phyloP scores from a whole-genome alignment of 2,329 filamentous ascomycete genomes.

The Botrytis fabae region DNA sequence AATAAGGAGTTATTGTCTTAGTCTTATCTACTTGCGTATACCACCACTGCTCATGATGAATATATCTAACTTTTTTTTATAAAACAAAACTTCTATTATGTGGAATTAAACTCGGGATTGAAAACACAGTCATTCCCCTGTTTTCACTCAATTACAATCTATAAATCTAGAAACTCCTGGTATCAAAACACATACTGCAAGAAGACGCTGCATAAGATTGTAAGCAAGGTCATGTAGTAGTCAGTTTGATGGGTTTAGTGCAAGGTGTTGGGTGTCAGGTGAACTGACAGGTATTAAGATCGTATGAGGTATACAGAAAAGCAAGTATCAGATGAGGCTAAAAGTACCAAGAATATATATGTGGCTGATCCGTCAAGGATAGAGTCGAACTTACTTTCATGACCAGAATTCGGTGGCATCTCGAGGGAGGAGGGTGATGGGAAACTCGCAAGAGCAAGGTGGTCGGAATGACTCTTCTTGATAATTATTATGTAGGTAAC shows the following conservation, averaged over 20 bases:
- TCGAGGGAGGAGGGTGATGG: no score
- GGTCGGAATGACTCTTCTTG: not conserved
- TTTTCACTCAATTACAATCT: not conserved
- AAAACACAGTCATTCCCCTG: fast-evolving
- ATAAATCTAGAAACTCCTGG: not conserved
- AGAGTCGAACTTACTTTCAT: not conserved
- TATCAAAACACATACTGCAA: not conserved
- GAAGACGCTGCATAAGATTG: not conserved
- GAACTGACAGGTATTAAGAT: not conserved
- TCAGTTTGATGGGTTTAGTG: not conserved
- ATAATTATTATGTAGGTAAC: fast-evolving
- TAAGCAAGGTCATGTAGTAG: not conserved
- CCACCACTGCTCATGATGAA: no score
- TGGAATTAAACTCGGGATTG: not conserved
- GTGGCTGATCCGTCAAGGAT: not conserved
- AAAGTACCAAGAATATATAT: not conserved
- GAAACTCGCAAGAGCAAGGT: not conserved
- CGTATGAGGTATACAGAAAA: not conserved
- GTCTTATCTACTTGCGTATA: not conserved
- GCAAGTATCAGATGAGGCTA: not conserved
- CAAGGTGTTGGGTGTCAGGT: not conserved
- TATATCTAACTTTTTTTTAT: not conserved
- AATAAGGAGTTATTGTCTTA: not conserved
- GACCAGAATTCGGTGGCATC: fast-evolving
- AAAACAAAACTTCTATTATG: not conserved